Evolutionary conservation across 1,284 basidiomycete species (phyloP), one percentile per base, ranked within the genome.

Genomic region (Pseudozyma hubeiensis): DNA sequence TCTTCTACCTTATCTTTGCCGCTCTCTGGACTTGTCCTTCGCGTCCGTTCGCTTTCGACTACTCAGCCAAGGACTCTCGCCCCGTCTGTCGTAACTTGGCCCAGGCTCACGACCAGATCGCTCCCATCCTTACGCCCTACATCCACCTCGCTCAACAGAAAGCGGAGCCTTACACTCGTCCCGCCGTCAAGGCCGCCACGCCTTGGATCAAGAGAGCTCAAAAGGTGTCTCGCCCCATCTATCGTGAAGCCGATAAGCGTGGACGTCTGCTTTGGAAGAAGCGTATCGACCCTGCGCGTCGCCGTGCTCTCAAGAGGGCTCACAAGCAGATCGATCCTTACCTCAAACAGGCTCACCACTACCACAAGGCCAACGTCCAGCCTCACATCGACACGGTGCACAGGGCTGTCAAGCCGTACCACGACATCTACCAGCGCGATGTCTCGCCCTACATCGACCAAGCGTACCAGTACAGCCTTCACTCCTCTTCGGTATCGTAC

Each of bases 351-450:
- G 59, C 71, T 5, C 55, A 71, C 16, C 52, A 51, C 13, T 75
- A 84, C 47, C 82, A 82, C 75, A 76, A 72, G 46, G 70, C 67
- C 45, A 69, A 81, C 14, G 64, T 83, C 4, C 73, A 80, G 58
- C 80, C 81, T 8, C 79, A 82, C 48, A 54, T 84, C 51, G 65
- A 80, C 40, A 54, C 66, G 41, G 63, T 50, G n/a, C 69, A 72
- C 63, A 72, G 67, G 45, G 50, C 72, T 5, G 49, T 80, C 59
- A 76, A 79, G 66, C 81, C 81, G 0, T 83, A 83, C 64, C 72
- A 72, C 33, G 74, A 79, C 58, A 76, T 81, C 43, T 82, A 82
- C 62, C 47, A 68, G n/a, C 76, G 81, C 49, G 82, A 84, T 39
- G 69, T 84, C n/a, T 71, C 74, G 39, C 81, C 82, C n/a, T 76